Evolutionary conservation across 768 basidiomycete species (phyloP).

Genomic region (Pulveroboletus sp.): DNA sequence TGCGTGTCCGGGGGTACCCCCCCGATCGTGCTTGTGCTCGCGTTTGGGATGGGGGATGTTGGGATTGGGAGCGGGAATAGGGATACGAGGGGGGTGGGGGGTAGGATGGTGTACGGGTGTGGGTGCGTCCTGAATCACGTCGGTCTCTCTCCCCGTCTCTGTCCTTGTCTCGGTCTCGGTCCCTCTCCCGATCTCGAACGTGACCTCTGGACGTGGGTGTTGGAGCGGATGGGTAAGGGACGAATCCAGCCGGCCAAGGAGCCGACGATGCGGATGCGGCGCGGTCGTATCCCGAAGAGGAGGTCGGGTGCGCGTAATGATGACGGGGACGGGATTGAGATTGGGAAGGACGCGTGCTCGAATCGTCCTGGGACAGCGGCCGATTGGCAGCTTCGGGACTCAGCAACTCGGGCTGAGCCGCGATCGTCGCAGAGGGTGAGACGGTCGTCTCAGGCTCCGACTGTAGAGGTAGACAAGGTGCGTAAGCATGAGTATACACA

Average conservation of each 20-base stretch:
- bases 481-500: neutral
- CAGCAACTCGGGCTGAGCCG: slow-evolving; percentile 40
- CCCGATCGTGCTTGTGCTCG: too few species aligned
- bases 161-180: too few species aligned
- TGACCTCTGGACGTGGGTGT: neutral
- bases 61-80: neutral
- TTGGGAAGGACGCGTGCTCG: neutral
- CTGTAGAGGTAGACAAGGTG: slow-evolving; percentile 26
- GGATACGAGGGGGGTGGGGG: neutral
- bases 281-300: slow-evolving; percentile 5
- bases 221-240: slow-evolving; percentile 6
- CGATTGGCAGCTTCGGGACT: slow-evolving; percentile 41
- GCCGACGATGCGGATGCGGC: slow-evolving; percentile 9
- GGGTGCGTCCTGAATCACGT: neutral
- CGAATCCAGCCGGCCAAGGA: slow-evolving; percentile 20
- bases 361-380: slow-evolving; percentile 22
- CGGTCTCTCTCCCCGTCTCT: too few species aligned
- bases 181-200: too few species aligned
- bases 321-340: neutral
- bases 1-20: slow-evolving; percentile 7
- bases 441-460: slow-evolving; percentile 38
- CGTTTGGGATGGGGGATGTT: neutral
- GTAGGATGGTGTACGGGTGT: neutral
- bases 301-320: neutral
- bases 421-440: slow-evolving; percentile 28